A percentile compares a stretch with the other conserved stretches of the same genome.
Evolutionary conservation across 192 early-diverging fungal genomes (phyloP).

Genomic region (Entomortierella lignicola): DNA sequence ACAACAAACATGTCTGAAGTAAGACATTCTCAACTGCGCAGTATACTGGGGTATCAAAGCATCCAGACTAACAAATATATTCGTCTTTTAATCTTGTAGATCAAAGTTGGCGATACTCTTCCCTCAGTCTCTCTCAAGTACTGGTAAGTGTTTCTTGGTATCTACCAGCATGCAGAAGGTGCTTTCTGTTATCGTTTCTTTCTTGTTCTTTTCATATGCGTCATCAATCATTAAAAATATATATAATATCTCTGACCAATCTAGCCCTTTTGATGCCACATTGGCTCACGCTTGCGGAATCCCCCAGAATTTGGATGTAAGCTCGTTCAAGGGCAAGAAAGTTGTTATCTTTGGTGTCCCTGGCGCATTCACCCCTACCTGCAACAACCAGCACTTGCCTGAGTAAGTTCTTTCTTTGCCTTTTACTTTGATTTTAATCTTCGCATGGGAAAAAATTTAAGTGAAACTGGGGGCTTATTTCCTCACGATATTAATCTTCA

Average conservation of each 20-base stretch:
- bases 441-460: neutral
- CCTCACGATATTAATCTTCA: neutral
- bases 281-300: conserved; percentile 43
- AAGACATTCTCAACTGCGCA: no score
- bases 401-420: conserved; percentile 44
- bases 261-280: conserved; percentile 44
- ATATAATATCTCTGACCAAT: neutral
- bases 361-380: conserved; percentile 75
- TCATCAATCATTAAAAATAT: neutral
- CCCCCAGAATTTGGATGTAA: conserved; percentile 52
- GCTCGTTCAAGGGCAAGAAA: conserved; percentile 70
- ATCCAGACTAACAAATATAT: no score
- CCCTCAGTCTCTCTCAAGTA: conserved; percentile 44
- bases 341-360: conserved; percentile 76
- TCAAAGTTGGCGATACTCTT: conserved; percentile 49
- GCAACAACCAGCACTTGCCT: conserved; percentile 66
- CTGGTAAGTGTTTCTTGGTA: conserved; percentile 21
- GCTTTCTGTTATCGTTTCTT: neutral
- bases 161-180: no score
- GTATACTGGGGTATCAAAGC: no score
- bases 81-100: no score
- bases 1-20: no score
- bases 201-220: neutral
- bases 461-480: no score
- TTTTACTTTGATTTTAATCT: no score